Evolutionary conservation across 768 basidiomycete species (phyloP), one percentile per base, ranked within the genome.

Genomic region (Mycena kentingensis): DNA sequence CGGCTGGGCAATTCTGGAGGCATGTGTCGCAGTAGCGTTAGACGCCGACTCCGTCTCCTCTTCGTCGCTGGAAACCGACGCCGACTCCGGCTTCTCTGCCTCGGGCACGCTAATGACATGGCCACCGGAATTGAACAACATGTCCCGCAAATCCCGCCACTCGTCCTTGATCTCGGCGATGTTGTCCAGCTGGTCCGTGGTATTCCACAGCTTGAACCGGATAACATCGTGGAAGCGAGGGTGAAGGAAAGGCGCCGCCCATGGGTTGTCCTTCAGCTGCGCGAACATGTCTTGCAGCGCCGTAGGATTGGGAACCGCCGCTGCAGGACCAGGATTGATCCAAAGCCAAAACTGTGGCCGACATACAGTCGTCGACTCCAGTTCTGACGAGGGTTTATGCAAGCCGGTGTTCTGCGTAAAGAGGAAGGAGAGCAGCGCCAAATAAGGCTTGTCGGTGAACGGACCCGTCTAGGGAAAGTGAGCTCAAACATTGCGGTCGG

Each of bases 371-470:
- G 81, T 61, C 45, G 80, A 42, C 26, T 42, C 41, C 71, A 4
- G 58, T 39, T 0, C 74, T 72, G 66, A 68, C 73, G 6, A 75
- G 67, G 59, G 61, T 19, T 84, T 73, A 63, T 94, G 84, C 13
- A 97, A 78, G 11, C 86, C 89, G 5, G 93, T 81, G 66, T 94
- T 94, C 69, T 96, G 95, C 1, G 93, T 93, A 72, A 83, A 97
- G 38, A 97, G 81, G 79, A 91, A 97, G 4, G 95, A 97, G 46
- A 93, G 76, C 21, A 96, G 75, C 0, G 94, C 93, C 65, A 92
- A 80, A 78, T 97, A 97, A 0, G 95, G 93, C 70, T 96, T 97
- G 74, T 98, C 94, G 18, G 93, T 94, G 74, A 98, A 96, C 1
- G 93, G 86, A 0, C 94, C 93, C 1, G 93, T 92, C 93, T n/a